Conservation (phyloP, 169 alveolate species). For the Cryptosporidium baileyi region DNA sequence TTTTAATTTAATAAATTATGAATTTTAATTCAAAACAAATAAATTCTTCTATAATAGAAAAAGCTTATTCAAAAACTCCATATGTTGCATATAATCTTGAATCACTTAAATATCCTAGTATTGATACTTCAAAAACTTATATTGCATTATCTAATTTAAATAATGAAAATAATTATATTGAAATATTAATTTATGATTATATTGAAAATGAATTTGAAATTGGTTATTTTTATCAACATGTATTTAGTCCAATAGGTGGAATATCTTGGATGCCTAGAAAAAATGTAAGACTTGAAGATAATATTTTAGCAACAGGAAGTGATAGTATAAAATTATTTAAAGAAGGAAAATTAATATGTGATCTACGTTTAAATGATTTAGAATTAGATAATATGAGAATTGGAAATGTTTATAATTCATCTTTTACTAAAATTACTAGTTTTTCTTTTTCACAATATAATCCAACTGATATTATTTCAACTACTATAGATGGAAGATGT, state of each 20-base stretch:
- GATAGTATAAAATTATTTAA: conserved; percentile 36
- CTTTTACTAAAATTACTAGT: conserved; percentile 24
- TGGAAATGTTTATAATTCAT: conserved; percentile 6
- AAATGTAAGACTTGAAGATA: neutral
- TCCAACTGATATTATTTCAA: conserved; percentile 8
- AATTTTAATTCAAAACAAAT: neutral
- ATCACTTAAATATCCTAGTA: neutral
- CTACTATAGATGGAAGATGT: conserved; percentile 54
- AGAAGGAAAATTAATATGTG: conserved; percentile 39
- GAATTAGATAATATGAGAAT: conserved; percentile 26
- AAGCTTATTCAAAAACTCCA: conserved; percentile 21
- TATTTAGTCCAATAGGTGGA: conserved; percentile 62
- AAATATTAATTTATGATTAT: conserved; percentile 10
- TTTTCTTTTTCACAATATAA: conserved; percentile 12
- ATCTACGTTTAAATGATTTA: conserved; percentile 14
- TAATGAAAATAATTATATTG: conserved; percentile 21
- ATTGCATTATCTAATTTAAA: conserved; percentile 24
- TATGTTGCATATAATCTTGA: conserved; percentile 20
- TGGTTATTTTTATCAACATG: conserved; percentile 33
- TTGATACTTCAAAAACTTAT: conserved; percentile 11
- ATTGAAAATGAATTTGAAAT: conserved; percentile 13
- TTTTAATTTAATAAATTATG: neutral
- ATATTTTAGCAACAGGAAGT: conserved; percentile 35
- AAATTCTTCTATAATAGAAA: neutral
- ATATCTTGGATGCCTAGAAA: conserved; percentile 66